Conservation (phyloP, 1,284 basidiomycete species). For the Leccinum colubrinum region DNA sequence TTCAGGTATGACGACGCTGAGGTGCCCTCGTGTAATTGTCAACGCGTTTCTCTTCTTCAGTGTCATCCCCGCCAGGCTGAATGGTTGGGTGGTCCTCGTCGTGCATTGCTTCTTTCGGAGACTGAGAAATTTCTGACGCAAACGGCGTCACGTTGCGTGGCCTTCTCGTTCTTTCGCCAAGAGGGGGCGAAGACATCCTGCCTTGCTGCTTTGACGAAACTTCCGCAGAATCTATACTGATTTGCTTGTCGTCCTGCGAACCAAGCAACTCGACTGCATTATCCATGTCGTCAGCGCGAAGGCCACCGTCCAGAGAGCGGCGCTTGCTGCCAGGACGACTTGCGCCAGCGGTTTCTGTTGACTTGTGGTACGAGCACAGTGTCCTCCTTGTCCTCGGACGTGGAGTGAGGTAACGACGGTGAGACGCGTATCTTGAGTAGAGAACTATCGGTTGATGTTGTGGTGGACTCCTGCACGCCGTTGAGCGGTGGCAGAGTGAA, state of each 20-base stretch:
- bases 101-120: not conserved
- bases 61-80: not conserved
- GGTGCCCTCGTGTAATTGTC: conserved; percentile 22
- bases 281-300: not conserved
- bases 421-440: conserved; percentile 7
- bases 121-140: conserved; percentile 1
- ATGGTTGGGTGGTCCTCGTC: not conserved
- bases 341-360: not conserved
- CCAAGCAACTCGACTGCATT: not conserved
- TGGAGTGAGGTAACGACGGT: not conserved
- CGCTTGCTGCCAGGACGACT: not conserved
- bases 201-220: not conserved
- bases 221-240: not conserved
- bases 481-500: not conserved
- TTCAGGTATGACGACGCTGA: conserved; percentile 13
- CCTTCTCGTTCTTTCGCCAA: not conserved
- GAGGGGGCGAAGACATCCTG: not conserved
- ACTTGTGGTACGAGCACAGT: not conserved
- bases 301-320: conserved; percentile 5
- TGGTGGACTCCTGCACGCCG: not conserved
- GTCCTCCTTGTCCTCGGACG: not conserved
- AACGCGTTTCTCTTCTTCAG: not conserved
- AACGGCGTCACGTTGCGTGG: conserved; percentile 16
- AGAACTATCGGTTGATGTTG: not conserved
- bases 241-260: not conserved